Evolutionary conservation across 805 yeast species (phyloP), one percentile per base, ranked within the genome.

Genomic region (Saturnispora diversa): DNA sequence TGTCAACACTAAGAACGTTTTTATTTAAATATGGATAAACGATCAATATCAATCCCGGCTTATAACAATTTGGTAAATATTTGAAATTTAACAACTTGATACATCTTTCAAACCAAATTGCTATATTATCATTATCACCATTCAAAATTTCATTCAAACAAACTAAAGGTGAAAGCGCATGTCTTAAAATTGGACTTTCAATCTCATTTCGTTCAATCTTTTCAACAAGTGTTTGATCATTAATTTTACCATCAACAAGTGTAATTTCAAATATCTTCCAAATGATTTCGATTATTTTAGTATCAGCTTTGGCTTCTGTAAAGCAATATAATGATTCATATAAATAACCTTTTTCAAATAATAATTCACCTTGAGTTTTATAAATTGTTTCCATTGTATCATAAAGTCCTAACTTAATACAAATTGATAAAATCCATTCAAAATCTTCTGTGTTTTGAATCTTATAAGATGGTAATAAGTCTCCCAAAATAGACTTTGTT

Each of bases 401-500:
- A n/a, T 75, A 66, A 31, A 82, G 56, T 50, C 72, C 74, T 55
- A 82, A 65, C 49, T 78, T 70, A 10, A 87, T 83, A 62, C 90
- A 81, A 5, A 83, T 65, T 2, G 84, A 73, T 38, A 83, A 62
- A 33, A 80, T 72, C 90, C 90, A 83, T 56, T 83, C 92, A 45
- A 80, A 67, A 54, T 83, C 94, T 54, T 82, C 88, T 52, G 78
- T 80, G 7, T 79, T 77, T 40, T 69, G 62, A 51, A 77, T 77
- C 32, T 77, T 66, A 53, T 66, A 82, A 17, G 68, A 69, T 5
- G 85, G 84, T 26, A 83, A 59, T 35, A 74, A 67, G 44, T 75
- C 77, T 4, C 75, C 68, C 26, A 83, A 66, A 1, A 74, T 68
- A 11, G 60, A 59, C 39, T 66, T 55, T 2, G 74, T 57, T 16